phyloP scores from a whole-genome alignment of 2,329 filamentous ascomycete genomes.

The Ilyonectria mors-panacis region DNA sequence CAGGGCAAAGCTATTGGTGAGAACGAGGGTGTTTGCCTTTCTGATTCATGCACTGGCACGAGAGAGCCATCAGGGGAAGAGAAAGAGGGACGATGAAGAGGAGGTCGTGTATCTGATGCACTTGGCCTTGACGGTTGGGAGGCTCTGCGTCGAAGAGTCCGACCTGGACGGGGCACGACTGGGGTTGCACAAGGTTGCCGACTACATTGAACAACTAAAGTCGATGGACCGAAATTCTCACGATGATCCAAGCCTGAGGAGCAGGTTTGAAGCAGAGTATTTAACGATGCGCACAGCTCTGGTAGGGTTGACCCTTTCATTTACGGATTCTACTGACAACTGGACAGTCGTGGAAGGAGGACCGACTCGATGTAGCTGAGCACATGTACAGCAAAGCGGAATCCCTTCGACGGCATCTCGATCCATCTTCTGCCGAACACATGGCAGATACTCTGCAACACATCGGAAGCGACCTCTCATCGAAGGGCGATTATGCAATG shows the following conservation, averaged over 20 bases:
- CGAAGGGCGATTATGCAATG: constrained; percentile 65
- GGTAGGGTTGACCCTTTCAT: constrained; percentile 60
- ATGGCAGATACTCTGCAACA: constrained; percentile 79
- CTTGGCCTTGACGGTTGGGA: constrained; percentile 78
- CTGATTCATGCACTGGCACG: constrained; percentile 73
- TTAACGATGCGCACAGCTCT: constrained; percentile 75
- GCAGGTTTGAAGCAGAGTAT: constrained; percentile 71
- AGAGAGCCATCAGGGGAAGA: constrained; percentile 52
- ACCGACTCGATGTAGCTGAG: constrained; percentile 81
- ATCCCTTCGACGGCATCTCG: constrained; percentile 56
- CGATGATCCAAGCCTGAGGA: constrained; percentile 17
- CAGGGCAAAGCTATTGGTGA: constrained; percentile 52
- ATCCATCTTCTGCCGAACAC: constrained; percentile 69
- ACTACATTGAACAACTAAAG: constrained; percentile 59
- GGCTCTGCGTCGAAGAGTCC: constrained; percentile 61
- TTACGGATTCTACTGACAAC: constrained; percentile 34
- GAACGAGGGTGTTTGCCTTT: constrained; percentile 72
- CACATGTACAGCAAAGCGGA: constrained; percentile 78
- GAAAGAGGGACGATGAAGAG: constrained; percentile 45
- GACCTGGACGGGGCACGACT: constrained; percentile 72
- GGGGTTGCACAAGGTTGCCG: constrained; percentile 75
- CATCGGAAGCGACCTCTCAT: constrained; percentile 75
- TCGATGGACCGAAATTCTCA: not conserved
- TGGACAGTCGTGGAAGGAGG: constrained; percentile 79
- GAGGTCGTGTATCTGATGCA: constrained; percentile 73